These are phyloP conservation scores for Colletotrichum theobromicola DNA, from an alignment of 2,329 filamentous ascomycete species.

Conservation along the genomic window DNA sequence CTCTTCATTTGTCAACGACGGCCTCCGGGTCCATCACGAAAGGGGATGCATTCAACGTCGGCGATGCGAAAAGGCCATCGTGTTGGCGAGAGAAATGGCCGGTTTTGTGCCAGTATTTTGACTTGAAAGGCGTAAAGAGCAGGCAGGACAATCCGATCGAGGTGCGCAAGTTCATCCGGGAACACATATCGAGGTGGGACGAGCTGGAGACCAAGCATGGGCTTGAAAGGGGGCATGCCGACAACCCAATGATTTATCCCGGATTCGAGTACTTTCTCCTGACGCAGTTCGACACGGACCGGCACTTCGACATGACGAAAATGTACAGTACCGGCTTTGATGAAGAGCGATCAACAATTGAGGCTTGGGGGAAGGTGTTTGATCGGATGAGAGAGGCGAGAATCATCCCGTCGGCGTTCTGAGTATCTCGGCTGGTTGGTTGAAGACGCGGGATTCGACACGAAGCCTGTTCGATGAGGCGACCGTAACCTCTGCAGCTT, in stretches of 20 bases:
- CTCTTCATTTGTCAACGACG: conserved; percentile 23
- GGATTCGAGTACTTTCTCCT: conserved; percentile 48
- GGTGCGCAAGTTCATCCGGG: conserved; percentile 37
- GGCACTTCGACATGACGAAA: conserved; percentile 48
- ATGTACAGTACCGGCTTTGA: conserved; percentile 43
- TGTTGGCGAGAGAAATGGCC: conserved; percentile 30
- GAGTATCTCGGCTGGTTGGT: conserved; percentile 38
- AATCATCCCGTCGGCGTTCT: conserved; percentile 37
- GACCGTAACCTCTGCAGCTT: conserved; percentile 38
- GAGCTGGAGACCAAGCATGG: conserved; percentile 36
- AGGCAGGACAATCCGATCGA: conserved; percentile 30
- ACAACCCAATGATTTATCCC: conserved; percentile 37
- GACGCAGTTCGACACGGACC: conserved; percentile 47
- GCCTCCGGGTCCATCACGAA: conserved; percentile 20
- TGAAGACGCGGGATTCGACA: conserved; percentile 36
- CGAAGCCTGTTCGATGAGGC: conserved; percentile 44
- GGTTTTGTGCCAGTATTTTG: conserved; percentile 26
- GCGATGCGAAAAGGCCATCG: conserved; percentile 22
- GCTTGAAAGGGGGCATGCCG: conserved; percentile 40
- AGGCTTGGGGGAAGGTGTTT: conserved; percentile 46
- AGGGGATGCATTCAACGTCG: conserved; percentile 28
- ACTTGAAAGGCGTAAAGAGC: conserved; percentile 28
- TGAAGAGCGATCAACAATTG: conserved; percentile 41
- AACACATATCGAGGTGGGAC: conserved; percentile 34
- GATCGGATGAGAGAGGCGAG: conserved; percentile 47